Evolutionary conservation across 2,329 filamentous ascomycete genomes (phyloP), one percentile per base, ranked within the genome.

Genomic region (Hyphodiscus sp.): DNA sequence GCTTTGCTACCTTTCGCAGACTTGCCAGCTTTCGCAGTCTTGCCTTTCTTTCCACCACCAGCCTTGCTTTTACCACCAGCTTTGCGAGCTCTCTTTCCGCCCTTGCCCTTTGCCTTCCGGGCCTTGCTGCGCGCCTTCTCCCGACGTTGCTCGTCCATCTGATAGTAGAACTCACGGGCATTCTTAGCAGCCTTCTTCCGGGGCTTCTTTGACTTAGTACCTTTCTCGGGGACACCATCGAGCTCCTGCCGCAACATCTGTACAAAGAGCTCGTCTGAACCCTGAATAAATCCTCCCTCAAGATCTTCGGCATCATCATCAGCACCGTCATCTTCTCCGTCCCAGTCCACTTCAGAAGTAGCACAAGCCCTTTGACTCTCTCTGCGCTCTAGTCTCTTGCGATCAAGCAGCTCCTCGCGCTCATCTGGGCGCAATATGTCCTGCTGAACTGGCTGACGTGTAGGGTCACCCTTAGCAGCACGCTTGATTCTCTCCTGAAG

Each of bases 101-200:
- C 30, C 9, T 23, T 33, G 6, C 41, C 23, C 46, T 52, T 63
- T 49, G 61, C 59, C 49, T 61, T 61, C 20, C 52, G 53, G 3
- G 47, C 29, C 51, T 61, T 64, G 10, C 26, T 52, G 2, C 58
- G 51, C 20, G 61, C 59, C 41, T 62, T 65, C 20, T 59, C 55
- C 16, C 43, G 45, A 10, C 49, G n/a, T 19, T 47, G 42, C 5
- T 59, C 53, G 26, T 59, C 51, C 30, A 58, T 20, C 9, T 47
- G 53, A 1, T 26, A 38, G 3, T 41, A 15, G 1, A 51, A 38
- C 45, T 65, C 61, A 19, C 52, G 41, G 7, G 63, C 55, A 44
- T 58, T 58, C 30, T 60, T 64, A n/a, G 55, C 53, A 47, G 49
- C 49, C 18, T 54, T 57, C 48, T 58, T 60, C 9, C 59, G 51